Base-by-base conservation (phyloP, 345 rosid genomes). In the Eucalyptus regnans region DNA sequence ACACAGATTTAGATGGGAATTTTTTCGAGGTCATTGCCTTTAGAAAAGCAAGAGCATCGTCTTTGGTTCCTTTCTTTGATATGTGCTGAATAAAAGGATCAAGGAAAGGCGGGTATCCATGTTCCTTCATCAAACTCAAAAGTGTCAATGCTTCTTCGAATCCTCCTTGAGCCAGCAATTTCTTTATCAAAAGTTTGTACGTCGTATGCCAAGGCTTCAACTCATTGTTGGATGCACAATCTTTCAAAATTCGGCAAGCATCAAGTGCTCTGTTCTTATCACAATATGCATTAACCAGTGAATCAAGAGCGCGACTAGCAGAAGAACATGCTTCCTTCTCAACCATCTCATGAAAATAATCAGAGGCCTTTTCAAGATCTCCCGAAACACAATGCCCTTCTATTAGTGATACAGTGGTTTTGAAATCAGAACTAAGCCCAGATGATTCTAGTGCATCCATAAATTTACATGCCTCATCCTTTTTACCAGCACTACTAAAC, bases 41-140 rank as follows among this genome's bases (percentile, higher is more conserved):
- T 58, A 97, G 89, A 80, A 97, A 94, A 48, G 91, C 91, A 80
- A 94, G 88, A 56, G 97, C 99, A 89, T 95, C 96, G 7, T 92
- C 95, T 54, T 93, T 90, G 76, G 93, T 93, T 90, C 99, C 99
- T 33, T 90, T 92, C 93, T 88, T 94, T 20, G 99, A 98, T 90
- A 96, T 89, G 91, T 96, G 90, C 86, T 89, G 92, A 52, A 97
- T 89, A 87, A 95, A 93, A 20, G 99, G 97, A 87, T 94, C 95
- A 66, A 95, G n/a, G 92, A 90, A 93, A 86, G 99, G 98, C 60
- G 98, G 98, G 91, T 92, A 94, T 50, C 98, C 99, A 56, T 95
- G 93, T 90, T 88, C 91, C 92, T 93, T 96, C 99, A 97, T 97
- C 90, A 94, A 89, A 68, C 92, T 90, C 89, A 96, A 85, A 50